Evolutionary conservation across 164 flowering plant genomes (phyloP), one percentile per base, ranked within the genome.

Genomic region (Santalum album): DNA sequence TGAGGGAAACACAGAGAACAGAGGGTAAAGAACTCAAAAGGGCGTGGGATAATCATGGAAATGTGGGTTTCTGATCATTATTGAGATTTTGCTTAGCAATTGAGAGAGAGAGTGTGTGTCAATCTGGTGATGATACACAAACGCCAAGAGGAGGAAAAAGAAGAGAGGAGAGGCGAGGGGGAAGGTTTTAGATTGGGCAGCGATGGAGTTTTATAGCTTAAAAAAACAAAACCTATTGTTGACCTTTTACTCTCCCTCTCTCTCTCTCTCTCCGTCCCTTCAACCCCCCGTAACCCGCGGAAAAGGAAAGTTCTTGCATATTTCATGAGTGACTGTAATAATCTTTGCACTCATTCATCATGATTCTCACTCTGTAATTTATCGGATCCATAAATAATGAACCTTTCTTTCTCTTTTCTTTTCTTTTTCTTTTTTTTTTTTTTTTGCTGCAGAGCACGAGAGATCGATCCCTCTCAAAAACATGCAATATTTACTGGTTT

Each of bases 141-240:
- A 45, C 20, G 49, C 49, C 19, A 22, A 38, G 42, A 38, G 16
- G 42, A 12, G 17, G 16, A 11, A 3, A 38, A 27, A 24, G 38
- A n/a, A 17, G 53, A 32, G 53, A 25, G 25, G 7, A n/a, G 50
- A 49, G 36, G 54, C 40, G 34, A n/a, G 64, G 44, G 67, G 57
- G 65, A 59, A 35, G 56, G 59, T 38, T 38, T 12, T 38, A 16
- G 45, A 32, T 56, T 53, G 56, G 62, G 60, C 20, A 22, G 59
- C 22, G 58, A 54, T 54, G 25, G 21, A 64, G 59, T 40, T 59
- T 39, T 61, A 64, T 61, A 53, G 20, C 16, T n/a, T 15, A 4
- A 38, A 38, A 38, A 38, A 38, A 12, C 42, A 38, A 38, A 38
- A 16, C 0, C 42, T 9, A 38, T 9, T 38, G 42, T 38, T 38